phyloP scores from a whole-genome alignment of 225 moss, liverwort and hornwort genomes.

The Bryum argenteum region DNA sequence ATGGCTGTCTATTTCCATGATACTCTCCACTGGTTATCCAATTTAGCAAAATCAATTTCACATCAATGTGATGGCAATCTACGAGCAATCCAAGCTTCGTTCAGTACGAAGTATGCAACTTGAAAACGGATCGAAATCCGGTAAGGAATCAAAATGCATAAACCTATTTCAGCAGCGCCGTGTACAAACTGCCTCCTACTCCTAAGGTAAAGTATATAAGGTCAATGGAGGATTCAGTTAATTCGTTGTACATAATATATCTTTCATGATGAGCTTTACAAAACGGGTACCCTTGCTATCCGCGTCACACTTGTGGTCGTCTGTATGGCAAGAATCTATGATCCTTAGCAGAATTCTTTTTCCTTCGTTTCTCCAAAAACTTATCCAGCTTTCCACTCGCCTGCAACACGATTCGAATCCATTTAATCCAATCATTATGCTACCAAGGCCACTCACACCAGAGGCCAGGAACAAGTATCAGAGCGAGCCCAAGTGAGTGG shows the following conservation, averaged over 20 bases:
- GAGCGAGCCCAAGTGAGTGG: neutral
- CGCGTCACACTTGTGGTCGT: constrained; percentile 48
- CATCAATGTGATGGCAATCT: no score
- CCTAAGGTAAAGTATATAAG: neutral
- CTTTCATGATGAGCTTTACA: constrained; percentile 18
- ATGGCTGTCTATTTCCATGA: no score
- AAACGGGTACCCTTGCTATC: constrained; percentile 20
- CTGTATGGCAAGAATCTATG: constrained; percentile 92
- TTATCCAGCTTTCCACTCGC: constrained; percentile 87
- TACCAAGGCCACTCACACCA: constrained; percentile 1
- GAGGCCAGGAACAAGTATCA: constrained; percentile 3
- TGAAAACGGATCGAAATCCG: neutral
- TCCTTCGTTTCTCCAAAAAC: constrained; percentile 83
- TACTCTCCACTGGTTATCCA: no score
- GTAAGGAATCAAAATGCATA: neutral
- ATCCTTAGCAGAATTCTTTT: constrained; percentile 94
- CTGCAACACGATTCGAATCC: constrained; percentile 52
- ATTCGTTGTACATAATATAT: neutral
- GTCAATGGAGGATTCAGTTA: constrained; percentile 1
- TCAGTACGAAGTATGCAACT: constrained; percentile 20
- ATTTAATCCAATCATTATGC: constrained; percentile 16
- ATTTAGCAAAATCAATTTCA: no score
- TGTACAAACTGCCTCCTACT: neutral
- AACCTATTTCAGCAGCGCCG: constrained; percentile 16
- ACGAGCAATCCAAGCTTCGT: neutral